Evolutionary conservation across 768 basidiomycete species (phyloP), one percentile per base, ranked within the genome.

Genomic region (Panellus pusillus): DNA sequence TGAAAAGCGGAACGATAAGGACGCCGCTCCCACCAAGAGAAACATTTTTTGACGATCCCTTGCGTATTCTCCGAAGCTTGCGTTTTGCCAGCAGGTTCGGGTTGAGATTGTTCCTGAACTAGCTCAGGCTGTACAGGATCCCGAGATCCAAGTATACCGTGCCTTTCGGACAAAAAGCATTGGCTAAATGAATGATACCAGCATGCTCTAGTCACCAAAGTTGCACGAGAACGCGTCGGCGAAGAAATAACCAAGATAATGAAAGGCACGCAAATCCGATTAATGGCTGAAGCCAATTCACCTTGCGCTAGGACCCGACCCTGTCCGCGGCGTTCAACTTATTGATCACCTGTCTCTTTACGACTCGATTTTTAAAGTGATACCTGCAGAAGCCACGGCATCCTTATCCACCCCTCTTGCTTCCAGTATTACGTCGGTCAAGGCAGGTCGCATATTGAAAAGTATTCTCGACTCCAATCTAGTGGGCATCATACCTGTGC

Each of bases 241-340:
- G 89, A 89, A 57, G 97, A 99, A 69, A 64, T 98, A 13, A 82
- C 89, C 57, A 99, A 98, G 68, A 98, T 98, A 91, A 79, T 98
- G 66, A 85, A 85, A 75, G 87, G 96, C 87, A 42, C 19, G 44
- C 36, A 47, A 28, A 56, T 48, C 19, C 47, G 29, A 19, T 38
- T 35, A 37, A 11, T 55, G 28, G 46, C 50, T 42, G 24, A 47
- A 38, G 44, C 20, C 15, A 32, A 50, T 41, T 52, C 19, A 46
- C 11, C 58, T 47, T 37, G n/a, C 24, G 14, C 18, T 54, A 95
- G 94, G 86, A 18, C 79, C 75, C 9, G 80, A 92, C 65, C 93
- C 97, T 1, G 67, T 90, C 4, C 78, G 76, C 28, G 79, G 94
- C 9, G 80, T 95, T 37, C 71, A 82, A 57, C 73, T 94, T n/a